Base-by-base conservation (phyloP, 352 stramenopile species). In the Phytophthora meadii region DNA sequence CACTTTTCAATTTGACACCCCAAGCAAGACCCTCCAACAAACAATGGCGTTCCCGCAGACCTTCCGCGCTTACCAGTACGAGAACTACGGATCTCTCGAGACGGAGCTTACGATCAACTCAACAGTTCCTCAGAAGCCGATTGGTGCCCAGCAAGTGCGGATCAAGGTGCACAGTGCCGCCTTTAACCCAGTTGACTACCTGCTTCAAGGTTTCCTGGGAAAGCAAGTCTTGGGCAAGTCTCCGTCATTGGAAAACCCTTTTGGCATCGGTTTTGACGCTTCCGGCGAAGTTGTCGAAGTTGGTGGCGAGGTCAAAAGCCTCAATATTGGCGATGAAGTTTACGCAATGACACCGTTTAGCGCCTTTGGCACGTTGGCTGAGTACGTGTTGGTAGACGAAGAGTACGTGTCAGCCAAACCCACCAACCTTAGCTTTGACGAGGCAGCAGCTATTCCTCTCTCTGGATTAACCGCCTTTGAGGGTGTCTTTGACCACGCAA, bases 141-240 rank as follows among this genome's bases (percentile, higher is more conserved):
- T 74, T 7, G 45, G 41, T 25, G 36, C 54, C 2, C 61, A 58
- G 22, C 61, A 88, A 58, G 55, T 91, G 5, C 54, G 82, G 22
- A 58, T 91, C 58, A 77, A 82, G 49, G 80, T 91, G 9, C 70
- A 62, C 40, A 72, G 62, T 14, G 76, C 78, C 1, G 76, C 70
- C 14, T 65, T 88, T 25, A 88, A 91, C 67, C 78, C 82, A 1
- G 68, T 85, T 5, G 82, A 91, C 53, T 85, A 78, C 65, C 81
- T 81, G 61, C 12, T 89, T 14, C 62, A 76, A 10, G 60, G 74
- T 22, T 37, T 58, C n/a, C 46, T 59, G 10, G 55, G 65, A 4
- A 54, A 40, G 34, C 34, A 40, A 10, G 4, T 40, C 12, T 40
- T 40, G 34, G 53, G 19, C 48, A 65, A 54, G 46, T 45, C 9